Percentiles rank a stretch among this genome's conserved stretches.
Conservation (phyloP, 768 basidiomycete genomes). For the Hirschioporus abietinus region DNA sequence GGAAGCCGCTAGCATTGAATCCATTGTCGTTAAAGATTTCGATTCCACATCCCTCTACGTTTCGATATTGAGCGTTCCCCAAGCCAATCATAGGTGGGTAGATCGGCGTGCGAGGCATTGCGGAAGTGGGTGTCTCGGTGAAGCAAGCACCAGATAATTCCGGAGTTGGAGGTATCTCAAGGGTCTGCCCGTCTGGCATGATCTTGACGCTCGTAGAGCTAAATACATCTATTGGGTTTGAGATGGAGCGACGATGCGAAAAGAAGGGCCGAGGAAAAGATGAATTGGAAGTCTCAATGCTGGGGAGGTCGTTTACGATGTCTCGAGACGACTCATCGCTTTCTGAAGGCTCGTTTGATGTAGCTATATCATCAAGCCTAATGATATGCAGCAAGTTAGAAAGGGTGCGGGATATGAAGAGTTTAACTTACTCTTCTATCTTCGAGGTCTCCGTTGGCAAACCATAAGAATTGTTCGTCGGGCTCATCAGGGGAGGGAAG, state of each 20-base stretch:
- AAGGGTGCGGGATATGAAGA: neutral
- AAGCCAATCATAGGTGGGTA: slow-evolving; percentile 30
- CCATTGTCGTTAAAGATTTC: slow-evolving; percentile 16
- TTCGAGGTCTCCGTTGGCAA: slow-evolving; percentile 4
- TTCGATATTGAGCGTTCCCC: slow-evolving; percentile 19
- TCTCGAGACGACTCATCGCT: neutral
- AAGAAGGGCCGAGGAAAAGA: slow-evolving; percentile 8
- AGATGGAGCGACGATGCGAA: neutral
- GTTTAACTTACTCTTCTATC: slow-evolving; percentile 1
- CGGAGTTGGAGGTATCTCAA: slow-evolving; percentile 35
- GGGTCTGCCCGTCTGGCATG: slow-evolving; percentile 22
- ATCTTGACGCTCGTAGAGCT: neutral
- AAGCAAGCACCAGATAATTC: slow-evolving; percentile 21
- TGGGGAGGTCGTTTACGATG: neutral
- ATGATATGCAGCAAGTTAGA: neutral
- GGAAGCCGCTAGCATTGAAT: slow-evolving; percentile 6
- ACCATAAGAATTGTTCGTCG: slow-evolving; percentile 1
- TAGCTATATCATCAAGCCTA: neutral
- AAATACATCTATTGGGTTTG: neutral
- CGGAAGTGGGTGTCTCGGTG: slow-evolving; percentile 37
- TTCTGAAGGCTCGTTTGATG: neutral
- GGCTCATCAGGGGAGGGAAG: slow-evolving; percentile 13
- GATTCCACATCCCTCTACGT: neutral
- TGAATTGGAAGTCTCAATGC: slow-evolving; percentile 9
- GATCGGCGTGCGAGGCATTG: slow-evolving; percentile 46